These are phyloP conservation scores for Zygosaccharomyces sapae DNA, from an alignment of 1,139 yeast species.

Conservation along the genomic window DNA sequence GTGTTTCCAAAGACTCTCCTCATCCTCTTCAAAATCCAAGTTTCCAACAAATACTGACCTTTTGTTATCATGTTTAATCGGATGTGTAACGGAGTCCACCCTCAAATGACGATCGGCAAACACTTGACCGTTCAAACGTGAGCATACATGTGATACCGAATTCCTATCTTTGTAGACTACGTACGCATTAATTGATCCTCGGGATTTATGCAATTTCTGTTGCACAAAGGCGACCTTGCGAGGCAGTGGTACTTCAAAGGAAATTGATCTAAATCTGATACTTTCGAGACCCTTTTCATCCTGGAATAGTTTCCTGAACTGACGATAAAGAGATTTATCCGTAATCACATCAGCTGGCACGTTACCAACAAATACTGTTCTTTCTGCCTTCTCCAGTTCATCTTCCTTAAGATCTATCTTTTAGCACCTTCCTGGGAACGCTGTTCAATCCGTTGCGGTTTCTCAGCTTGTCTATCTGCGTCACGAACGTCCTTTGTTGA, in stretches of 20 bases:
- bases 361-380: conserved; percentile 88
- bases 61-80: conserved; percentile 78
- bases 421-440: conserved; percentile 28
- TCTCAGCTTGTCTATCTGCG: conserved; percentile 24
- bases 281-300: conserved; percentile 47
- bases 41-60: conserved; percentile 91
- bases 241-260: conserved; percentile 83
- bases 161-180: conserved; percentile 60
- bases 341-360: conserved; percentile 63
- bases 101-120: conserved; percentile 75
- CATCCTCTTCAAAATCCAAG: conserved; percentile 86
- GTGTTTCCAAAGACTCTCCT: conserved; percentile 83
- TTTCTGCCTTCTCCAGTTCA: conserved; percentile 80
- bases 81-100: conserved; percentile 90
- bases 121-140: conserved; percentile 60
- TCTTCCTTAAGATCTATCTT: conserved; percentile 49
- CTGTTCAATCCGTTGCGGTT: conserved; percentile 17
- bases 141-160: conserved; percentile 43
- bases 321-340: conserved; percentile 56
- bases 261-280: conserved; percentile 85
- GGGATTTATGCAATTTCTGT: conserved; percentile 68
- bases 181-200: conserved; percentile 85
- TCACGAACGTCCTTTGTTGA: conserved; percentile 23
- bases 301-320: conserved; percentile 57
- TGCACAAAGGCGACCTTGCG: conserved; percentile 87